Conservation (phyloP, 1,284 basidiomycete genomes). For the Microbotryum intermedium region DNA sequence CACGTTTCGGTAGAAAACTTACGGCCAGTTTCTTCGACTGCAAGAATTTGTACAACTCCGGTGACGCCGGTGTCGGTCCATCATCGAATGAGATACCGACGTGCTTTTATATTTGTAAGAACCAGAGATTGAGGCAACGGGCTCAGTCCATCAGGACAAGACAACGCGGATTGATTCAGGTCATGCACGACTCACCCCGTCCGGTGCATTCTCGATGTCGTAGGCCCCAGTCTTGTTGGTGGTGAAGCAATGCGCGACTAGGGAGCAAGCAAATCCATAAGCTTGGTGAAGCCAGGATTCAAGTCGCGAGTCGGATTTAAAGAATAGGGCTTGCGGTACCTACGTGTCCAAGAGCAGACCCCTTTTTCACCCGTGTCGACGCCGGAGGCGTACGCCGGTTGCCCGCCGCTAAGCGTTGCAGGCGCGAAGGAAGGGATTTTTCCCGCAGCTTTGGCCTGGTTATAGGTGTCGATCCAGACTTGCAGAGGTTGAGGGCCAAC, state of each 20-base stretch:
- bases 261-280: background rate
- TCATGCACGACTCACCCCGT: too few relatives aligned
- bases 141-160: too few relatives aligned
- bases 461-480: constrained; percentile 15
- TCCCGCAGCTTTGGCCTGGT: constrained; percentile 13
- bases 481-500: background rate
- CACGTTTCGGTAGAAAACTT: too few relatives aligned
- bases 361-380: background rate
- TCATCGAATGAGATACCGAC: constrained; percentile 52
- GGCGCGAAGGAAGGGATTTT: constrained; percentile 18
- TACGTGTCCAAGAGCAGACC: background rate
- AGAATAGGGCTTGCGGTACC: too few relatives aligned
- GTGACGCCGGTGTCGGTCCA: constrained; percentile 54
- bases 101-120: background rate
- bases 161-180: too few relatives aligned
- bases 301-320: too few relatives aligned
- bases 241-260: constrained; percentile 8
- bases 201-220: constrained; percentile 14
- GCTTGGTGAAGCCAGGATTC: background rate
- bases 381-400: background rate
- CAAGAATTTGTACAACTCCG: constrained; percentile 52
- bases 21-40: constrained; percentile 48
- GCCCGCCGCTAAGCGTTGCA: constrained; percentile 1
- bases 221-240: background rate
- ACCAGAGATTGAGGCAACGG: background rate